Evolutionary conservation across 495 filamentous ascomycete species (phyloP), one percentile per base, ranked within the genome.

Genomic region (Penicillium subrubescens): DNA sequence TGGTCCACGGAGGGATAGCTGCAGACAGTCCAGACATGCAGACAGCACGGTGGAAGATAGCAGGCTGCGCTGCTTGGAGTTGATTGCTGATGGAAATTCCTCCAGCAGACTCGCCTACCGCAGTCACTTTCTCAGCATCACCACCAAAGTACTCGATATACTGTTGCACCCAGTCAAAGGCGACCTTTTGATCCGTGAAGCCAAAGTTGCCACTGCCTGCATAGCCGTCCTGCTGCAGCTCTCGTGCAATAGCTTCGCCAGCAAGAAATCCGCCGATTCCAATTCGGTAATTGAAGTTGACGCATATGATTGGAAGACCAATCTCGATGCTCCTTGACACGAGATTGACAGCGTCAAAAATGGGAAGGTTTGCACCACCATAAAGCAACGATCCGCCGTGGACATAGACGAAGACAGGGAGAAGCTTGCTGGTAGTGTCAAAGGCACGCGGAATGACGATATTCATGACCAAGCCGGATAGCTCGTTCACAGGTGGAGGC

Each of bases 81-180:
- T 91, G 89, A 61, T 90, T 77, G 29, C 81, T 82, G 5, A 91
- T 85, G 0, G 85, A 86, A 0, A 79, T 88, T 0, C 82, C 88
- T 8, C 90, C 90, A 4, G 89, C 89, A 0, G 85, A 88, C 8
- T 84, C 85, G 29, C 89, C 88, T 51, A 87, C 82, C 14, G 90
- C 84, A 5, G 88, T 86, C 29, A 92, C 84, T 44, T 86, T 84
- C 8, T 79, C 58, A 0, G 87, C 82, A 67, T 92, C 85, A 33
- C 90, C 89, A 23, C 88, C 89, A 44, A 92, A 86, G 48, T 63
- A 54, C 5, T 68, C 61, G 21, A 89, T 86, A 62, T 90, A 77
- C 11, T 53, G 61, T 51, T 77, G 71, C 1, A 75, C 63, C 74
- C 73, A 77, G 25, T 73, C 69, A 54, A 77, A 72, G 1, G 67